A percentile compares a stretch with the other conserved stretches of the same genome.
Evolutionary conservation across 257 asterid species (phyloP).

Genomic region (Avicennia marina): DNA sequence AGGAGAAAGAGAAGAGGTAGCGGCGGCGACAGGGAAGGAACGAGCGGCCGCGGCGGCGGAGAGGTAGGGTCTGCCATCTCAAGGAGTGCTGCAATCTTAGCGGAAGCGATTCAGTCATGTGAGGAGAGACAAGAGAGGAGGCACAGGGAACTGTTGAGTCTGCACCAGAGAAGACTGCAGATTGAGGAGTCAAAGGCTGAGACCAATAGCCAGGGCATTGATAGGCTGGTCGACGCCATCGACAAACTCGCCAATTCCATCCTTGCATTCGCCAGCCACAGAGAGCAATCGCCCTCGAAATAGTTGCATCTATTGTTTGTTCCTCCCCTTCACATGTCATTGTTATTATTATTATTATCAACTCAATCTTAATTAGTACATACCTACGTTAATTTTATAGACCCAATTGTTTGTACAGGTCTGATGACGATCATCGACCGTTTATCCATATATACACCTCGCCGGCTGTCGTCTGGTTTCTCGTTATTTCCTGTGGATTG

Average conservation of each 20-base stretch:
- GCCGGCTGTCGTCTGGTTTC: too few relatives aligned
- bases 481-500: too few relatives aligned
- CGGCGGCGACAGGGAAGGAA: constrained; percentile 6
- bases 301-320: not conserved
- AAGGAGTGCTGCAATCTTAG: constrained; percentile 57
- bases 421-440: too few relatives aligned
- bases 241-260: constrained; percentile 79
- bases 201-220: constrained; percentile 65
- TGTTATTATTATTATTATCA: not conserved
- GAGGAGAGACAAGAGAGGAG: constrained; percentile 73
- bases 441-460: too few relatives aligned
- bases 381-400: too few relatives aligned
- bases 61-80: constrained; percentile 71
- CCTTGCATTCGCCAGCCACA: constrained; percentile 57
- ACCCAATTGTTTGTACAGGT: too few relatives aligned
- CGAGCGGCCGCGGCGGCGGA: constrained; percentile 15
- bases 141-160: constrained; percentile 56
- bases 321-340: not conserved
- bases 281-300: constrained; percentile 15
- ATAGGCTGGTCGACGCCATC: constrained; percentile 74
- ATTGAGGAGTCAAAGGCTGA: constrained; percentile 84
- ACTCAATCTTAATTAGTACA: too few relatives aligned
- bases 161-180: constrained; percentile 66
- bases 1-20: constrained; percentile 44
- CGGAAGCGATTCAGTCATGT: constrained; percentile 59